phyloP scores from a whole-genome alignment of 2,329 filamentous ascomycete species.

The Spiromastix sp. region DNA sequence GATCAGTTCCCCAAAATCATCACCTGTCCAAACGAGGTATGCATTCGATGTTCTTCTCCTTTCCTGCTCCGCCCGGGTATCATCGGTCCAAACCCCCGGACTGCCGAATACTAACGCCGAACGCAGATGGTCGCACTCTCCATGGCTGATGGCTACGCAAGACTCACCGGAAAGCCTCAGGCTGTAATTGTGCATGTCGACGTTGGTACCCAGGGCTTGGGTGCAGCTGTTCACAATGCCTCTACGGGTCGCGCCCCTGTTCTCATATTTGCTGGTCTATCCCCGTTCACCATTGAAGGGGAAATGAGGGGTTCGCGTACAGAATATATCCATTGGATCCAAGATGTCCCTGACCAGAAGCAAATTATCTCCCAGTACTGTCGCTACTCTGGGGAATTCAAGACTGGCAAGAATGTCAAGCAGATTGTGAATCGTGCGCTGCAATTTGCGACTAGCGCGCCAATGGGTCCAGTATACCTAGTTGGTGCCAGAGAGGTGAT shows the following conservation, averaged over 20 bases:
- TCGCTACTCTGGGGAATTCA: slow-evolving; percentile 71
- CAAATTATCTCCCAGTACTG: slow-evolving; percentile 77
- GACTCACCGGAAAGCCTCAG: slow-evolving; percentile 61
- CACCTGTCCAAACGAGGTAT: slow-evolving; percentile 69
- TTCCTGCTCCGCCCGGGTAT: slow-evolving; percentile 5
- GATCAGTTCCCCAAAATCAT: slow-evolving; percentile 61
- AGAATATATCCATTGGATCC: slow-evolving; percentile 81
- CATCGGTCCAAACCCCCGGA: slow-evolving; percentile 5
- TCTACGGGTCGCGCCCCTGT: slow-evolving; percentile 64
- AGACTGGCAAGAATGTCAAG: slow-evolving; percentile 75
- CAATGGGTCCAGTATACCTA: slow-evolving; percentile 71
- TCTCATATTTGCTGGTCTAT: slow-evolving; percentile 67
- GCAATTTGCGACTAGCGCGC: slow-evolving; percentile 68
- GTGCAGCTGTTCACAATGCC: slow-evolving; percentile 69
- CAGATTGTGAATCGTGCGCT: slow-evolving; percentile 79
- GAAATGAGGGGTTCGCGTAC: slow-evolving; percentile 68
- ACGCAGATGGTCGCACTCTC: slow-evolving; percentile 70
- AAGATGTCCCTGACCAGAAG: slow-evolving; percentile 73
- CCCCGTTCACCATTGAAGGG: slow-evolving; percentile 66
- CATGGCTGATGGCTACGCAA: slow-evolving; percentile 73
- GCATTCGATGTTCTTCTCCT: slow-evolving; percentile 2
- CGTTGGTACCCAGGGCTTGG: slow-evolving; percentile 69
- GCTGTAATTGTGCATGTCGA: slow-evolving; percentile 73
- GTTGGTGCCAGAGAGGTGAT: slow-evolving; percentile 70
- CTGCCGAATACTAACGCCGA: slow-evolving; percentile 10